Evolutionary conservation across 306 rosid genomes (phyloP).

Genomic region (Potentilla sterilis): DNA sequence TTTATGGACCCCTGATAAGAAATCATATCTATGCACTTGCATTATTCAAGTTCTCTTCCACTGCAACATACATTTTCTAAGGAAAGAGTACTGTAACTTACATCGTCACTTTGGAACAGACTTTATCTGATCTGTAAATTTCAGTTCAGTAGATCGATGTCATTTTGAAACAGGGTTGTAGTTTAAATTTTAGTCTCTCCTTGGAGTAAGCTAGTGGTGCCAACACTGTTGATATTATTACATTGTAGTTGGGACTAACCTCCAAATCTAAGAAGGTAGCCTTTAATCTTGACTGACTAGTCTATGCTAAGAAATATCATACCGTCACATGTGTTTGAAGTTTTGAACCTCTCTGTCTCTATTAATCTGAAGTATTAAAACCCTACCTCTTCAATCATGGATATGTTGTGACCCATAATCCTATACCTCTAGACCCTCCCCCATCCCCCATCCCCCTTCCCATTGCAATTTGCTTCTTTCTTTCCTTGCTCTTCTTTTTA

Average conservation of each 20-base stretch:
- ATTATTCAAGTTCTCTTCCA: not conserved
- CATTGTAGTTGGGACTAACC: not conserved
- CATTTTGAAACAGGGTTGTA: not conserved
- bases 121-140: not conserved
- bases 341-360: not conserved
- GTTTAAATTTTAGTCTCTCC: not conserved
- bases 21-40: not conserved
- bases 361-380: not conserved
- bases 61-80: not conserved
- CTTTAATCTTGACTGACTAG: not conserved
- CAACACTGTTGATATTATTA: not conserved
- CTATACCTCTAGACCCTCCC: not conserved
- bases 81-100: not conserved
- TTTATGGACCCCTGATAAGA: not conserved
- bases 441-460: not conserved
- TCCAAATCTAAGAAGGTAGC: not conserved
- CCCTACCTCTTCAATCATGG: not conserved
- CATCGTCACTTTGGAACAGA: not conserved
- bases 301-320: not conserved
- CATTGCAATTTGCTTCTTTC: not conserved
- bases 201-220: conserved; percentile 2
- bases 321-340: not conserved
- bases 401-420: not conserved
- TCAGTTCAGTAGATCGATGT: not conserved
- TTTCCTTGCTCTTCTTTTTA: not conserved